Evolutionary conservation across 495 filamentous ascomycete genomes (phyloP), one percentile per base, ranked within the genome.

Genomic region (Astrothelium macrocarpum): DNA sequence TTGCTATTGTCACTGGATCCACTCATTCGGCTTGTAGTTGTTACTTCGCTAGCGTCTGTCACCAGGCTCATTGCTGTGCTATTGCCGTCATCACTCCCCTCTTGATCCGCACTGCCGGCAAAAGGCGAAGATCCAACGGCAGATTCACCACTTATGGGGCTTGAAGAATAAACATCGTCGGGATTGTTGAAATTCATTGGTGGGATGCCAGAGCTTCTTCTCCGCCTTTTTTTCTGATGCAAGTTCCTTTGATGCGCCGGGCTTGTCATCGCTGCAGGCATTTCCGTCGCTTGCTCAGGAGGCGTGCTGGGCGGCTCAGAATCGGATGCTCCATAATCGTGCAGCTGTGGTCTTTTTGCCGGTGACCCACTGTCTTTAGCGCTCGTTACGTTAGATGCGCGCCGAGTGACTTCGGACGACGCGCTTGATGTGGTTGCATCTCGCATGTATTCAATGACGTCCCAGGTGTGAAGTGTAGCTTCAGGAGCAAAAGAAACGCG

Each of bases 401-500:
- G 81, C 67, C 90, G 79, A 23, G 89, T 88, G 4, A 81, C 82
- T 61, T 86, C 86, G 0, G 80, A 85, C 9, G 89, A 84, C 10
- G 90, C 82, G 34, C 89, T 91, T 3, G 91, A 95, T 16, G 88
- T 89, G 0, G 90, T 95, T 34, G 88, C 89, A 70, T 95, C 91
- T 64, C 90, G 90, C 64, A 86, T 83, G 62, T 93, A 87, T 68
- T 97, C 93, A 2, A 95, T 83, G 60, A 96, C 92, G 71, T 97
- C 91, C 85, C 95, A 99, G 2, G 94, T 99, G 72, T 99, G 94
- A 34, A 99, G 78, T 10, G 94, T 99, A 16, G 94, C 94, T 75
- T 99, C 94, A 1, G 94, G 94, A 4, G 94, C 94, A 71, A 99
- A 99, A 0, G 93, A 97, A 43, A 99, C 94, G 64, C 94, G 85